phyloP scores from a whole-genome alignment of 768 basidiomycete genomes.

The Lentinus tigrinus region DNA sequence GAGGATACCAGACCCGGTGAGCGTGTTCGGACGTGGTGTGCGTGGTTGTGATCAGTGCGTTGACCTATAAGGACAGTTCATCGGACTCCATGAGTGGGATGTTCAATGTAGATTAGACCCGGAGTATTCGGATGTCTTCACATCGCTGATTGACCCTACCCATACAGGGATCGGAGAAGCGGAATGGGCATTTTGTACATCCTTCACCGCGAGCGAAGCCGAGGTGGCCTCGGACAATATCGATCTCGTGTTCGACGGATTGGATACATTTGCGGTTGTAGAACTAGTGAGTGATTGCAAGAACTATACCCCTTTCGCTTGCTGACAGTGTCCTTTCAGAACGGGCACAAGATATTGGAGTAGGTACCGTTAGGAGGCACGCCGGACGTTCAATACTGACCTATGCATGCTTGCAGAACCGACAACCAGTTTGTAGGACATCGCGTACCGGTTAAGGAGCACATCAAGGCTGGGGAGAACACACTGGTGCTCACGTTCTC shows the following conservation, averaged over 20 bases:
- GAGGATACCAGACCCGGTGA: constrained; percentile 81
- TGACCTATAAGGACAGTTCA: constrained; percentile 44
- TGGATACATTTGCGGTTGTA: constrained; percentile 86
- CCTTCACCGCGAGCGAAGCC: constrained; percentile 49
- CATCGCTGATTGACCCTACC: background rate
- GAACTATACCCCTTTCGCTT: background rate
- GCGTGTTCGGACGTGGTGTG: constrained; percentile 22
- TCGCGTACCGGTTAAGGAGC: constrained; percentile 56
- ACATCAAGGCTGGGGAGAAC: constrained; percentile 57
- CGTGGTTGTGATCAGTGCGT: background rate
- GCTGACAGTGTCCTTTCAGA: constrained; percentile 43
- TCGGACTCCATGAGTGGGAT: constrained; percentile 84
- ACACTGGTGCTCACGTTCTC: constrained; percentile 69
- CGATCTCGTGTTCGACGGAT: constrained; percentile 86
- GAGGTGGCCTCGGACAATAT: constrained; percentile 48
- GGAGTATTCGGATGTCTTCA: background rate
- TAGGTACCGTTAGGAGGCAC: constrained; percentile 27
- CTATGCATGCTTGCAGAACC: constrained; percentile 40
- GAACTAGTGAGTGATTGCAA: constrained; percentile 50
- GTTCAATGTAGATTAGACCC: constrained; percentile 72
- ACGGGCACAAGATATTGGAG: constrained; percentile 68
- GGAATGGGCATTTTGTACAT: constrained; percentile 80
- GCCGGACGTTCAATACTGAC: background rate
- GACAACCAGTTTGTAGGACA: constrained; percentile 84
- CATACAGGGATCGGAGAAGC: constrained; percentile 82